Evolutionary conservation across 2,329 filamentous ascomycete species (phyloP), one percentile per base, ranked within the genome.

Genomic region (Neofusicoccum cordaticola): DNA sequence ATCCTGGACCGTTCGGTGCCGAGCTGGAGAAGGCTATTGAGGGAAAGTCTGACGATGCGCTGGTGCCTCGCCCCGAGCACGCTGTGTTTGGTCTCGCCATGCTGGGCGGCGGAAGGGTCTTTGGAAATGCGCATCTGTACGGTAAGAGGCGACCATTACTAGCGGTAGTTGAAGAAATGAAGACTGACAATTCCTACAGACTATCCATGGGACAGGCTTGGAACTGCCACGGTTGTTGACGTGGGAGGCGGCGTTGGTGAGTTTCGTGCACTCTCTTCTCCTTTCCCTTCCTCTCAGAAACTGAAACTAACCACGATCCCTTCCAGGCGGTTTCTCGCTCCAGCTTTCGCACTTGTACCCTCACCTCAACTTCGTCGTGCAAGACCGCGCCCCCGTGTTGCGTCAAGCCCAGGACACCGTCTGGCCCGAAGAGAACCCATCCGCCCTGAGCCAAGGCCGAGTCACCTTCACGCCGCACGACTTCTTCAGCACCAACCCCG

Each of bases 401-500:
- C 66, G 66, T 6, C 69, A 71, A 65, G 72, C 64, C 15, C 39
- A 71, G 52, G 51, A 64, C 4, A 67, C 71, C n/a, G 66, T 76
- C 4, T 77, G 73, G 71, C 73, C 73, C 3, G 66, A 66, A 48
- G 72, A 76, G 63, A 73, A 72, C 44, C 68, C 69, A 12, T 52
- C 66, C 12, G 51, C 51, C 15, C 15, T 56, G 35, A 27, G 37
- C 17, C 3, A 56, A 27, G 68, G 67, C n/a, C 73, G 74, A 42
- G 71, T 77, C 35, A 70, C 68, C 5, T 79, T 80, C 66, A 76
- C 79, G 66, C 76, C 76, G 2, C 85, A 89, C 70, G 83, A 87
- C 69, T 86, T 89, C 71, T 86, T 88, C 71, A 78, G 78, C 5
- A 80, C 82, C 58, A 86, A 89, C 72, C 79, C 82, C 0, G 77